Evolutionary conservation across 1,139 yeast species (phyloP).

Genomic region (Suhomyces bolitotheri): DNA sequence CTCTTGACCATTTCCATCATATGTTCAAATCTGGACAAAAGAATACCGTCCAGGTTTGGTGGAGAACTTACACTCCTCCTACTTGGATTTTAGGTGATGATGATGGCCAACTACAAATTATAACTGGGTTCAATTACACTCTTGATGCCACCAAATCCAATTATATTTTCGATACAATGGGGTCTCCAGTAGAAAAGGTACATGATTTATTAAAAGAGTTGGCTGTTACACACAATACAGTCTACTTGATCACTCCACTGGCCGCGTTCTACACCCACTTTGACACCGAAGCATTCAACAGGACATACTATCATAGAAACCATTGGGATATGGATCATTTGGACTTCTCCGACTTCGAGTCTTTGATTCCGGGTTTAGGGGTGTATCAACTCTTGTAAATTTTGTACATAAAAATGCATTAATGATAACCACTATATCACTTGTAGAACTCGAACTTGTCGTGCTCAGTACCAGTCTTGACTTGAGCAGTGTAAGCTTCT

Average conservation of each 20-base stretch:
- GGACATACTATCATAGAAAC: constrained; percentile 44
- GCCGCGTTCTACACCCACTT: constrained; percentile 42
- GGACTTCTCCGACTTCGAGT: constrained; percentile 44
- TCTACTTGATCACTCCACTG: constrained; percentile 49
- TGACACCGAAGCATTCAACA: constrained; percentile 19
- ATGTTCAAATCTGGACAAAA: constrained; percentile 19
- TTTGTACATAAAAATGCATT: constrained; percentile 1
- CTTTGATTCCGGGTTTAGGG: constrained; percentile 62
- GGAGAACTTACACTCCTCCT: constrained; percentile 96
- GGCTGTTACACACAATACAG: constrained; percentile 12
- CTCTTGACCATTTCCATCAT: constrained; percentile 41
- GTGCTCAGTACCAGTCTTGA: constrained; percentile 90
- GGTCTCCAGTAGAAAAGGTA: constrained; percentile 38
- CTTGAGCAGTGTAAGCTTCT: constrained; percentile 96
- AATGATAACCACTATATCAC: constrained; percentile 26
- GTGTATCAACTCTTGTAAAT: constrained; percentile 41
- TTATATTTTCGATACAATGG: constrained; percentile 57
- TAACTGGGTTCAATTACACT: constrained; percentile 21
- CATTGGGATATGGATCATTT: constrained; percentile 73
- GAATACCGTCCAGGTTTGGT: constrained; percentile 61
- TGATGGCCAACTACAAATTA: constrained; percentile 18
- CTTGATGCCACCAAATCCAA: constrained; percentile 13
- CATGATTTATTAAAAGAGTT: constrained; percentile 17
- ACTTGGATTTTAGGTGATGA: constrained; percentile 70
- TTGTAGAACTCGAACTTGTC: constrained; percentile 98